Base-by-base conservation (phyloP, 2,329 filamentous ascomycete species). In the Botrytis tulipae region DNA sequence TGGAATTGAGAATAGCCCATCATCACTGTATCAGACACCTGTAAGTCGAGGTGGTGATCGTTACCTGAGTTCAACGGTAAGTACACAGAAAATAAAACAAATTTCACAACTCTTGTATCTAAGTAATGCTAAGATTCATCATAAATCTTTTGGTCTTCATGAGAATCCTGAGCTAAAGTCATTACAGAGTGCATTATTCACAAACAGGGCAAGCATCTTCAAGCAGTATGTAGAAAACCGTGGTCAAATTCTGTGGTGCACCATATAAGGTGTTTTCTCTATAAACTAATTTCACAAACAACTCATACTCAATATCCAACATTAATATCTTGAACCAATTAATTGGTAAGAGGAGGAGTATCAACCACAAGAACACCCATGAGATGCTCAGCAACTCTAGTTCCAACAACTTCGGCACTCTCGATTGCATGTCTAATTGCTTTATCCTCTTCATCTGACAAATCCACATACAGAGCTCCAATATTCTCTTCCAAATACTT, bases 401-500 rank as follows among this genome's bases (percentile, higher is more conserved):
- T 73, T 22, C 71, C 71, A 32, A 73, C 71, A 3, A 73, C 71
- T 29, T 73, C 71, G 3, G 66, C 71, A 62, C 67, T 69, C 51
- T 82, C 80, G 35, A 83, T 80, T 37, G 79, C 78, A 42, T 81
- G 70, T 63, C 82, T 79, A 59, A 83, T 81, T 75, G 77, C 78
- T 35, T 73, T 73, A 18, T 80, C 79, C 48, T 83, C 82, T 12
- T 82, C 82, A 37, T 78, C 75, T 9, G 80, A 80, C 35, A 83
- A 70, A 57, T 77, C 75, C 40, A 83, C 76, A 35, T 80, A 66
- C 4, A 79, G 61, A 2, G 80, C 81, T 51, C 74, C 77, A 1
- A 79, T 76, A 40, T 87, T 87, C 72, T 86, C 82, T 73, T 86
- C 82, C n/a, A 87, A 78, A 70, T 84, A 85, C 74, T 82, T 81